Evolutionary conservation across 225 moss, liverwort and hornwort species (phyloP).

Genomic region (Physcomitrellopsis africana): DNA sequence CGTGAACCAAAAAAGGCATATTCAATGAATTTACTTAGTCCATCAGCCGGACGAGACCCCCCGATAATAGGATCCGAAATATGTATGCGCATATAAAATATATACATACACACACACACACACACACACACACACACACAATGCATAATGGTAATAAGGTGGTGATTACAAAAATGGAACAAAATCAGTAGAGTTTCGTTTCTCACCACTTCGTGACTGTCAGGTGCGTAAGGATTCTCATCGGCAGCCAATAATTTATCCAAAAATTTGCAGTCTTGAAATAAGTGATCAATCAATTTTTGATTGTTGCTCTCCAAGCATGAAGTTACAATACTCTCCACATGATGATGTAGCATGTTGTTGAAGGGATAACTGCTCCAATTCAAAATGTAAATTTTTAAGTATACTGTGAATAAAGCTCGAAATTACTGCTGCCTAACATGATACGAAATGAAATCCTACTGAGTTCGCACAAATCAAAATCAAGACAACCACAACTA

Average conservation of each 20-base stretch:
- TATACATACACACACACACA: background rate
- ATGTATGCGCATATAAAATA: background rate
- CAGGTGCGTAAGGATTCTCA: slow-evolving; percentile 80
- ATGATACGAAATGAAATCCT: background rate
- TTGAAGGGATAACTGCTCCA: slow-evolving; percentile 92
- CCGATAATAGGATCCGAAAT: background rate
- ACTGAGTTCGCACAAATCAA: background rate
- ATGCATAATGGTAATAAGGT: background rate
- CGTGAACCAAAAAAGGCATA: too few species aligned
- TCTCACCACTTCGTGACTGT: slow-evolving; percentile 69
- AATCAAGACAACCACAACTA: background rate
- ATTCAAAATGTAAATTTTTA: background rate
- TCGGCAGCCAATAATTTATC: slow-evolving; percentile 81
- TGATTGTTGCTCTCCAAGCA: slow-evolving; percentile 91
- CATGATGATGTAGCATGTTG: slow-evolving; percentile 99
- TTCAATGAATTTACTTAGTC: too few species aligned
- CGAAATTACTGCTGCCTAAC: background rate
- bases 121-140: background rate
- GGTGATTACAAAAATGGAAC: background rate
- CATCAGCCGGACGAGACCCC: background rate
- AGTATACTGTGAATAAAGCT: background rate
- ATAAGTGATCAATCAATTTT: slow-evolving; percentile 84
- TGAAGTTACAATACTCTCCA: slow-evolving; percentile 89
- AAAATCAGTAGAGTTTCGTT: background rate
- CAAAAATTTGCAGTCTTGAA: slow-evolving; percentile 81